phyloP scores from a whole-genome alignment of 2,329 filamentous ascomycete species.

The Mycogone perniciosa region DNA sequence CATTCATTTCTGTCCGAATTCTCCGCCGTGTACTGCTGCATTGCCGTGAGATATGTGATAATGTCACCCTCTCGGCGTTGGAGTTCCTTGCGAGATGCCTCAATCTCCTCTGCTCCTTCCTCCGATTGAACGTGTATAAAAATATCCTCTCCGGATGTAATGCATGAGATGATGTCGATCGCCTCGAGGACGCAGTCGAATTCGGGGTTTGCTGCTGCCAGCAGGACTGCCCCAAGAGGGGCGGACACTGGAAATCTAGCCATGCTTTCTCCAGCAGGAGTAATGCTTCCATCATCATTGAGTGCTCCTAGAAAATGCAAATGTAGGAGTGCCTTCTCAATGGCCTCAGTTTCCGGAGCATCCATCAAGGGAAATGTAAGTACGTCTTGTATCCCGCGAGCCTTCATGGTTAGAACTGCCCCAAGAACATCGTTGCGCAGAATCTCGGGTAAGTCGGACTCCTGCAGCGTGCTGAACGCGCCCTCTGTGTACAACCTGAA shows the following conservation, averaged over 20 bases:
- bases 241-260: constrained; percentile 79
- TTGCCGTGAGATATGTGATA: constrained; percentile 57
- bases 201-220: constrained; percentile 67
- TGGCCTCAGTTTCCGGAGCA: constrained; percentile 65
- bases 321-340: constrained; percentile 76
- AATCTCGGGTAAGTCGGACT: constrained; percentile 81
- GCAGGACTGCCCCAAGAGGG: constrained; percentile 70
- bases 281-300: constrained; percentile 66
- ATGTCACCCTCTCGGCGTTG: constrained; percentile 58
- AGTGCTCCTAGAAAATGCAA: constrained; percentile 75
- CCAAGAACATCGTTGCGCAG: constrained; percentile 81
- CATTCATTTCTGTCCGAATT: constrained; percentile 48
- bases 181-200: constrained; percentile 70
- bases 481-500: constrained; percentile 81
- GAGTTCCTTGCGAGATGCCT: constrained; percentile 49
- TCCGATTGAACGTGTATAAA: constrained; percentile 55
- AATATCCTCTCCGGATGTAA: constrained; percentile 58
- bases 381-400: constrained; percentile 76
- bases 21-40: constrained; percentile 55
- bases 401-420: constrained; percentile 88
- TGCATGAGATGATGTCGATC: constrained; percentile 72
- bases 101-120: constrained; percentile 48
- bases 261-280: constrained; percentile 65
- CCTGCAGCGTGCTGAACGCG: constrained; percentile 62
- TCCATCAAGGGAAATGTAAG: constrained; percentile 81